phyloP scores from a whole-genome alignment of 1,139 yeast species.

The Saccharomyces hybrid region DNA sequence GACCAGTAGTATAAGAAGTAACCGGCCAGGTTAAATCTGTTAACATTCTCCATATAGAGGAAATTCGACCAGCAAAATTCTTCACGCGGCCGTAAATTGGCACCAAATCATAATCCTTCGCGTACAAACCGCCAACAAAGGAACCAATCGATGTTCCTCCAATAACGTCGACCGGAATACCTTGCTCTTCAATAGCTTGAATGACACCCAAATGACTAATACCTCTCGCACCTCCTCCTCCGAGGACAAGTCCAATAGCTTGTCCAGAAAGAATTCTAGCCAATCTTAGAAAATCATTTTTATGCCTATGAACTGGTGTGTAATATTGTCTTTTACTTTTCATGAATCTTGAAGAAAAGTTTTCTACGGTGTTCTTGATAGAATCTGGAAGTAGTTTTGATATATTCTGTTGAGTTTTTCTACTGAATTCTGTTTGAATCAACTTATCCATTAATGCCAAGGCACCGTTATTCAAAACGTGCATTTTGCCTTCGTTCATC shows the following conservation, averaged over 20 bases:
- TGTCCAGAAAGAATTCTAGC: constrained; percentile 88
- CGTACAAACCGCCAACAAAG: constrained; percentile 91
- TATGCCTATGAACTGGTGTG: constrained; percentile 52
- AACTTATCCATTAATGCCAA: constrained; percentile 24
- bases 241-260: constrained; percentile 88
- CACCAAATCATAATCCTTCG: constrained; percentile 82
- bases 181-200: constrained; percentile 87
- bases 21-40: constrained; percentile 88
- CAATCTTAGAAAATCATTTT: constrained; percentile 79
- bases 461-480: constrained; percentile 13
- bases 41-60: constrained; percentile 78
- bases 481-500: neutral
- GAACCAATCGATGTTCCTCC: constrained; percentile 98
- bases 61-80: constrained; percentile 73
- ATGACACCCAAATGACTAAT: constrained; percentile 86
- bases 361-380: constrained; percentile 31
- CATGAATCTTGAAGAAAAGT: constrained; percentile 28
- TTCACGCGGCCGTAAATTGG: constrained; percentile 88
- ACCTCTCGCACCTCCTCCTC: constrained; percentile 98
- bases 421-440: constrained; percentile 28
- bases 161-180: constrained; percentile 85
- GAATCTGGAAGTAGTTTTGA: constrained; percentile 29
- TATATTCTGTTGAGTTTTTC: constrained; percentile 28
- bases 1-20: constrained; percentile 92
- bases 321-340: constrained; percentile 30